Percentiles rank a stretch among this genome's conserved stretches.
phyloP scores from a whole-genome alignment of 176 grass and related monocot genomes.

The Musa acuminata region DNA sequence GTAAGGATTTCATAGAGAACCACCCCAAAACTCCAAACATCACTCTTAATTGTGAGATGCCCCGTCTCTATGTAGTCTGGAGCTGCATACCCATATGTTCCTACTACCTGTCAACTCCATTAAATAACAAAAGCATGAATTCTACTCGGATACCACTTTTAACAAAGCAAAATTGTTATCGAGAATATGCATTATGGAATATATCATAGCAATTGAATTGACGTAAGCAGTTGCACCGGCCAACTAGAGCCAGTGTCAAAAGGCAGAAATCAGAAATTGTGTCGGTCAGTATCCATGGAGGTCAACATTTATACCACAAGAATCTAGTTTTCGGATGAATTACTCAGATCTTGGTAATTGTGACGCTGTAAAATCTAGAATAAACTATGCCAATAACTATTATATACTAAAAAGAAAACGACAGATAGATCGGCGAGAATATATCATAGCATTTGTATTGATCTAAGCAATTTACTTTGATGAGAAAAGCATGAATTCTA shows the following conservation, averaged over 20 bases:
- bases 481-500: no score
- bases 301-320: no score
- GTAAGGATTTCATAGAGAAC: conserved; percentile 82
- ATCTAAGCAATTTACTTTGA: no score
- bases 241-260: no score
- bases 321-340: no score
- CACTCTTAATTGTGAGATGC: conserved; percentile 69
- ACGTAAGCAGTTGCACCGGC: no score
- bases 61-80: conserved; percentile 94
- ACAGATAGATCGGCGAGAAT: neutral
- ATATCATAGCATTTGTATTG: neutral
- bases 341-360: no score
- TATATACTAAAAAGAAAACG: no score
- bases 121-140: neutral
- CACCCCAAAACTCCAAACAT: conserved; percentile 88
- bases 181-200: neutral
- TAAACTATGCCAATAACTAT: no score
- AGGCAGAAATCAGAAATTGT: no score
- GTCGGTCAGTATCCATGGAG: no score
- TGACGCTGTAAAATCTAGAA: no score
- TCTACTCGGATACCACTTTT: neutral
- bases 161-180: neutral
- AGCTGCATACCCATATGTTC: conserved; percentile 85
- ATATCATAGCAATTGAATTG: neutral
- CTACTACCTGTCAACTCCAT: conserved; percentile 42